These are phyloP conservation scores for Lepidopterella palustris DNA, from an alignment of 495 filamentous ascomycete genomes.

Conservation along the genomic window DNA sequence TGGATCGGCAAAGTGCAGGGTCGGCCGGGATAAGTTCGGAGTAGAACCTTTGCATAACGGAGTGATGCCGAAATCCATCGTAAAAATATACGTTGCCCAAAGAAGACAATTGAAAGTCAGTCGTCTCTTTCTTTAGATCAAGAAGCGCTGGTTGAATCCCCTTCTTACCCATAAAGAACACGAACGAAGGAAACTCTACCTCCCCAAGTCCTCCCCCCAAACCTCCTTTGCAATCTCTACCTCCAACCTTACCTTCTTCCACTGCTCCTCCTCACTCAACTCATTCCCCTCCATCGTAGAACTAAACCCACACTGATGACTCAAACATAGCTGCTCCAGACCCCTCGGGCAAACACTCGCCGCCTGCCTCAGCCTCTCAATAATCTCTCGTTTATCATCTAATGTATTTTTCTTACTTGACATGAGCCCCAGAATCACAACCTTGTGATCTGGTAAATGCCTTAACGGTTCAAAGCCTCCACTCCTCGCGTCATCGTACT, in stretches of 20 bases:
- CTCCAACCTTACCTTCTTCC: conserved; percentile 37
- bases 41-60: no score
- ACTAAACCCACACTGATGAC: conserved; percentile 39
- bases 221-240: conserved; percentile 37
- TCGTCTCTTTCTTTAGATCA: no score
- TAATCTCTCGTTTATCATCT: conserved; percentile 35
- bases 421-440: conserved; percentile 37
- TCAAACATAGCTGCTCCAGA: conserved; percentile 35
- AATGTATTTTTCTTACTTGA: conserved; percentile 33
- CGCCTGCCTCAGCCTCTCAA: conserved; percentile 32
- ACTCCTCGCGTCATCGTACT: conserved; percentile 38
- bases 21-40: no score
- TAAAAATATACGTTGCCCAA: no score
- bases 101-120: no score
- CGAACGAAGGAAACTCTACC: conserved; percentile 6
- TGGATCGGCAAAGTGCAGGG: no score
- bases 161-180: no score
- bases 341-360: conserved; percentile 35
- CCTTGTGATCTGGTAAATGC: conserved; percentile 35
- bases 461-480: conserved; percentile 37
- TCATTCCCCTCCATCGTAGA: conserved; percentile 35
- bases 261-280: conserved; percentile 38
- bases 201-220: conserved; percentile 30
- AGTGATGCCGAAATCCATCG: no score
- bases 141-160: no score